A percentile compares a stretch with the other conserved stretches of the same genome.
Conservation (phyloP, 2,329 filamentous ascomycete species). For the Orbilia oligospora region DNA sequence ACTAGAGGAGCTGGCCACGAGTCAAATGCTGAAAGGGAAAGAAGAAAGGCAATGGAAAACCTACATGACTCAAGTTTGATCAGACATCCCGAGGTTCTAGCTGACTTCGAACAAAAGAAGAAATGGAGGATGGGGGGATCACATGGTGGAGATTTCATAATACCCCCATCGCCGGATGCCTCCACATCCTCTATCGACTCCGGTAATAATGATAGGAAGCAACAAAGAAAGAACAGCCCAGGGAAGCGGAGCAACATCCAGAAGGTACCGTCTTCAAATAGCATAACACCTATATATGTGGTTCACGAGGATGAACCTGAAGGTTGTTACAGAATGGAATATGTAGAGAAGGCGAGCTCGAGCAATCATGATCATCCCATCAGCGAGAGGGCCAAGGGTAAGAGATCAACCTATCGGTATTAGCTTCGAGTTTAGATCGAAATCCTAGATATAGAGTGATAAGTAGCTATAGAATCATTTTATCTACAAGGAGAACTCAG, state of each 20-base stretch:
- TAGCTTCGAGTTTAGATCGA: not conserved
- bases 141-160: not conserved
- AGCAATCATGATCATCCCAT: not conserved
- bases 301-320: not conserved
- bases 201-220: not conserved
- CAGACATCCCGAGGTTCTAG: not conserved
- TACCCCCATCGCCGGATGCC: not conserved
- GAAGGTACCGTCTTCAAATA: not conserved
- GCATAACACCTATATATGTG: not conserved
- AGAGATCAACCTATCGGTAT: not conserved
- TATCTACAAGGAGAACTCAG: not conserved
- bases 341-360: no score
- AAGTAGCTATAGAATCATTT: not conserved
- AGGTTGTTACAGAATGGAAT: not conserved
- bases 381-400: not conserved
- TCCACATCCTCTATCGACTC: not conserved
- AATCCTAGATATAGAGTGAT: not conserved
- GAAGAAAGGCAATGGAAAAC: not conserved
- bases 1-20: not conserved
- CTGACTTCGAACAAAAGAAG: not conserved
- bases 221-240: not conserved
- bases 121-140: constrained; percentile 16
- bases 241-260: not conserved
- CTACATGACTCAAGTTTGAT: not conserved
- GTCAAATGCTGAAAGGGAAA: not conserved